Percentiles rank a stretch among this genome's conserved stretches.
These are phyloP conservation scores for Kuraishia borneana DNA, from an alignment of 805 yeast species.

Conservation along the genomic window DNA sequence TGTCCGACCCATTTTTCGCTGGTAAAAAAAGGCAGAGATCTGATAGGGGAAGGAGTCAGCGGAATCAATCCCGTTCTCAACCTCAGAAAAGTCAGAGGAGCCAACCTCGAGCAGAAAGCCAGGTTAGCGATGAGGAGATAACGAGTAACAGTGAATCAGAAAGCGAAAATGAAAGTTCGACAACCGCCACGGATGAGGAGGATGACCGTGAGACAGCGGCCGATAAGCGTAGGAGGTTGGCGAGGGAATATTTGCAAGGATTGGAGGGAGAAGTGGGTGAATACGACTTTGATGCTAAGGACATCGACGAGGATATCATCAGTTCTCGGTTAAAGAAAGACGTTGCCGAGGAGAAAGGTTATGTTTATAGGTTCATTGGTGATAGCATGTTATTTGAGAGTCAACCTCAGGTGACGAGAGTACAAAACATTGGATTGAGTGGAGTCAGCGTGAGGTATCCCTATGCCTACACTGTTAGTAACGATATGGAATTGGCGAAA, in stretches of 20 bases:
- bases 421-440: conserved; percentile 51
- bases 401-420: conserved; percentile 39
- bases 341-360: conserved; percentile 84
- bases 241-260: conserved; percentile 82
- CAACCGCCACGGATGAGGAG: conserved; percentile 35
- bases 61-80: conserved; percentile 11
- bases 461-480: conserved; percentile 67
- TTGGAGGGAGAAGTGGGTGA: conserved; percentile 40
- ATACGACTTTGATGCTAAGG: conserved; percentile 76
- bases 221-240: conserved; percentile 87
- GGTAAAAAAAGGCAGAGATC: conserved; percentile 35
- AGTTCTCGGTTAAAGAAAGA: conserved; percentile 74
- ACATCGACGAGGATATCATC: conserved; percentile 78
- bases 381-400: conserved; percentile 29
- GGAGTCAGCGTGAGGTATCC: conserved; percentile 46
- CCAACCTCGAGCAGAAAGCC: conserved; percentile 13
- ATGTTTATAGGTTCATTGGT: conserved; percentile 59
- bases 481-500: conserved; percentile 69
- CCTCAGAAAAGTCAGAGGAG: conserved; percentile 6
- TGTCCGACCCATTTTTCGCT: conserved; percentile 55
- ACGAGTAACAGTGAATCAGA: conserved; percentile 30
- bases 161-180: conserved; percentile 35
- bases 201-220: conserved; percentile 66
- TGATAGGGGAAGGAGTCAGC: conserved; percentile 12
- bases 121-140: conserved; percentile 39